Base-by-base conservation (phyloP, 345 rosid genomes). In the Hibiscus tridactylites region DNA sequence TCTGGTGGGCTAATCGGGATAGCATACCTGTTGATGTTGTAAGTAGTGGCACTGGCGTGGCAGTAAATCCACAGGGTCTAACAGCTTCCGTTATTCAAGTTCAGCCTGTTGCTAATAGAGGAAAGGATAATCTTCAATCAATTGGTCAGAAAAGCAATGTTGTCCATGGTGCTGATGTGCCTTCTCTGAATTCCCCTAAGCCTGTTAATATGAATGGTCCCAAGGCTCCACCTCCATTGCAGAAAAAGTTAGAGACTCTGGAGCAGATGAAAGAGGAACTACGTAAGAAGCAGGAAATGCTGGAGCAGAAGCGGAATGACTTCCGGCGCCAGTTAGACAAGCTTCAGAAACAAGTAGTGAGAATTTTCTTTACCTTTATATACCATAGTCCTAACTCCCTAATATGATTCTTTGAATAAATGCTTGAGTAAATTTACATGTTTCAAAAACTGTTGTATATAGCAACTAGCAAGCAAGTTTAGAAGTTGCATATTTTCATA, bases 1-100 rank as follows among this genome's bases (percentile, higher is more conserved):
- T 95, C 62, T 89, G 91, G 91, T 95, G 99, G 99, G 99, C 99
- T 65, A 95, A 95, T 80, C 90, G 99, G 42, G 99, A 95, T 83
- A 90, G 81, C 77, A 79, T 90, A 73, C 86, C 81, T 54, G 91
- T 86, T 83, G 89, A 82, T 76, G 87, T 84, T 37, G 44, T 75
- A 54, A 76, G 81, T 66, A 80, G 82, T 82, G 85, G 82, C 53
- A 78, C 33, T 74, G 79, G 83, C 61, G 63, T 71, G 69, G 78
- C 85, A 54, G 46, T 74, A 71, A 77, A 87, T 79, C 81, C 86
- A 10, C 80, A 60, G 61, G 84, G 81, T 73, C 74, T 67, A 75
- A 57, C 80, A 71, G 74, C 85, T 75, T 71, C 83, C 62, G 79
- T 79, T 64, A 65, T 77, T 77, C 81, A 78, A 61, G 68, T 70